These are phyloP conservation scores for Silene conica DNA, from an alignment of 148 eudicot genomes.

Conservation along the genomic window DNA sequence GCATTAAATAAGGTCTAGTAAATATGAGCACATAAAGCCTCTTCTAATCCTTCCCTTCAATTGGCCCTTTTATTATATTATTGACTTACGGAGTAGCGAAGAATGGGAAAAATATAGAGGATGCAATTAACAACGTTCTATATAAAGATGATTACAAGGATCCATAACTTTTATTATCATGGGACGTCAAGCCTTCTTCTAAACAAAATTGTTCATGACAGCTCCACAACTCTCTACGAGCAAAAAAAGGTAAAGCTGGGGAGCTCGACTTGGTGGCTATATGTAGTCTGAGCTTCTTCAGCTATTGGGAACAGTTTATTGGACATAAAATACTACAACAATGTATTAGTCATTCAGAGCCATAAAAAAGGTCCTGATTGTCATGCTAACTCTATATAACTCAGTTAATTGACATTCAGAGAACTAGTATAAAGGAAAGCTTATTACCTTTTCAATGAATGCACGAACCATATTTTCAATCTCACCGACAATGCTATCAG, in stretches of 20 bases:
- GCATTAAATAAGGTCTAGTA: neutral
- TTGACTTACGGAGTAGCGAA: neutral
- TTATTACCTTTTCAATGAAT: constrained; percentile 46
- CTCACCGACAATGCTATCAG: constrained; percentile 41
- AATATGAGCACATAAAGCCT: too few species aligned
- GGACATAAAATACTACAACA: neutral
- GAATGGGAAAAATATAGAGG: neutral
- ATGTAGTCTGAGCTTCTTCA: neutral
- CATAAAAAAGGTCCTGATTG: neutral
- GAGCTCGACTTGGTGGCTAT: neutral
- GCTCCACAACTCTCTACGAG: neutral
- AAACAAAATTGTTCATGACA: neutral
- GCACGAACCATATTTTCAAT: constrained; percentile 54
- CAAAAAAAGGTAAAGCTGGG: neutral
- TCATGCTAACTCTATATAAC: neutral
- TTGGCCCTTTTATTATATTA: too few species aligned
- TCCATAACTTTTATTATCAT: too few species aligned
- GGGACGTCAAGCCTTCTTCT: neutral
- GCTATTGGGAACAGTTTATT: neutral
- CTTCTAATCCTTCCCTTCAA: too few species aligned
- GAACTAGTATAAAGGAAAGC: neutral
- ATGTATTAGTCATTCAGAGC: neutral
- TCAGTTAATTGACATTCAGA: neutral
- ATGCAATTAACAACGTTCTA: neutral
- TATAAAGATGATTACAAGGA: neutral